Evolutionary conservation across 2,329 filamentous ascomycete genomes (phyloP).

Genomic region (Ascochyta clinopodiicola): DNA sequence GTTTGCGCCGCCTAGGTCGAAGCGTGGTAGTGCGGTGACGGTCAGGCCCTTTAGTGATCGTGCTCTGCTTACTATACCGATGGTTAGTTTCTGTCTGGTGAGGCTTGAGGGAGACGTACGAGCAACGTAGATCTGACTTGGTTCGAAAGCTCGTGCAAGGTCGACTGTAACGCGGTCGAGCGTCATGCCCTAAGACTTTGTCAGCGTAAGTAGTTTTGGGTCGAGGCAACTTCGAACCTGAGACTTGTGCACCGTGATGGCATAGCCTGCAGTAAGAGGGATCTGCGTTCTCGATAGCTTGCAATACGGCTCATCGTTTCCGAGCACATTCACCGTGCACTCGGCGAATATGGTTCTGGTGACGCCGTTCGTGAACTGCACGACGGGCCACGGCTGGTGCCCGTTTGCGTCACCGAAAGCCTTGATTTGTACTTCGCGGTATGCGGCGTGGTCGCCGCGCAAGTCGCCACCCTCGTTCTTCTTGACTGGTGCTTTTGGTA

Average conservation of each 20-base stretch:
- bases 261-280: constrained; percentile 66
- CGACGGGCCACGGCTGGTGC: constrained; percentile 57
- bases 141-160: constrained; percentile 59
- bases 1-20: constrained; percentile 34
- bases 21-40: constrained; percentile 41
- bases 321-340: constrained; percentile 58
- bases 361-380: constrained; percentile 60
- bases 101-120: constrained; percentile 26
- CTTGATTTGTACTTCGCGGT: constrained; percentile 49
- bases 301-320: constrained; percentile 55
- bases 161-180: constrained; percentile 65
- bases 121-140: constrained; percentile 69
- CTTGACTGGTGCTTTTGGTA: constrained; percentile 34
- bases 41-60: constrained; percentile 58
- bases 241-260: constrained; percentile 68
- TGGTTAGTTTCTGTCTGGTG: constrained; percentile 1
- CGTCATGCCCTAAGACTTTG: constrained; percentile 61
- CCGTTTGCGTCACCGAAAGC: constrained; percentile 47
- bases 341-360: constrained; percentile 58
- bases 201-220: background rate
- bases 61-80: constrained; percentile 58
- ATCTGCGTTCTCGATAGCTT: constrained; percentile 65
- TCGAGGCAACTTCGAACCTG: constrained; percentile 21
- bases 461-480: constrained; percentile 2
- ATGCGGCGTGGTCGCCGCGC: constrained; percentile 47